phyloP scores from a whole-genome alignment of 1,284 basidiomycete species.

The Ceratobasidium sp. region DNA sequence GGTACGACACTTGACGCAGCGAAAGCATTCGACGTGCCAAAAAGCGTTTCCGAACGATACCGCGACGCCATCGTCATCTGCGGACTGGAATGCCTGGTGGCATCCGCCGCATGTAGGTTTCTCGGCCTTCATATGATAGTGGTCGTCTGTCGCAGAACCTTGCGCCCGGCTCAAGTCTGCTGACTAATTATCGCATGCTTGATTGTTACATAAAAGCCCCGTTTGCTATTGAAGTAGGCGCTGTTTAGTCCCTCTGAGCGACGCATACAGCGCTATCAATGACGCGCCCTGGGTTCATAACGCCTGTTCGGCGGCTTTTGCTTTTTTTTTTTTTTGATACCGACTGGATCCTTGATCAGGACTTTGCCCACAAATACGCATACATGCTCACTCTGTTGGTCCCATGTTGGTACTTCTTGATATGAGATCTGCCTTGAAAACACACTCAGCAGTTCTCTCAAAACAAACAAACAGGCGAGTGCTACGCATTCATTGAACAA shows the following conservation, averaged over 20 bases:
- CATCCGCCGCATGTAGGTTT: constrained; percentile 77
- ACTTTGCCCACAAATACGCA: neutral
- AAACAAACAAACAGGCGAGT: no score
- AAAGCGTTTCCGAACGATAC: constrained; percentile 84
- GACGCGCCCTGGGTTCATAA: neutral
- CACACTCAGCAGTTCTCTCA: neutral
- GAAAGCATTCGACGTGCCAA: constrained; percentile 61
- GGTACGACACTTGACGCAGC: constrained; percentile 79
- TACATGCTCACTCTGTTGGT: neutral
- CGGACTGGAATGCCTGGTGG: constrained; percentile 81
- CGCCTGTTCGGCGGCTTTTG: neutral
- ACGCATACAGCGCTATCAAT: no score
- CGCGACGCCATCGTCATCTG: constrained; percentile 85
- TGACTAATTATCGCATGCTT: neutral
- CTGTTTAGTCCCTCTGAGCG: neutral
- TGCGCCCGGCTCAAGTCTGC: no score
- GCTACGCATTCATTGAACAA: neutral
- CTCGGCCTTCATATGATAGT: constrained; percentile 27
- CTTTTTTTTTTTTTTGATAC: neutral
- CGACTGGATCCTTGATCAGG: neutral
- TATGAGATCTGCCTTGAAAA: neutral
- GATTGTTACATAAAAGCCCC: neutral
- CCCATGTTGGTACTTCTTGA: neutral
- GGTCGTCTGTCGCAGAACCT: constrained; percentile 4
- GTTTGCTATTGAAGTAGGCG: neutral